phyloP scores from a whole-genome alignment of 73 alveolate genomes.

The Paramecium bursaria region DNA sequence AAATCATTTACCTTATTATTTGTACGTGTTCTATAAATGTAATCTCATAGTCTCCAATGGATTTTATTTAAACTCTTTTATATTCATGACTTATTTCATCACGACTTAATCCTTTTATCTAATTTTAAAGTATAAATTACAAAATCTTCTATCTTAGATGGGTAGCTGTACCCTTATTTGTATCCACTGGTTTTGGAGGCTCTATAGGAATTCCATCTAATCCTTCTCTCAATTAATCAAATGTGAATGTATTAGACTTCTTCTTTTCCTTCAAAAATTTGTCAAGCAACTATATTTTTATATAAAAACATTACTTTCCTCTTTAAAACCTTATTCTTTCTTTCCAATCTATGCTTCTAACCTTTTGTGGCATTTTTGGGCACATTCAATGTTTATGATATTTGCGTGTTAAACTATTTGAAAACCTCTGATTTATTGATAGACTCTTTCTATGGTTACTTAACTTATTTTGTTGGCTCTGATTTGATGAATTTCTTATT shows the following conservation, averaged over 20 bases:
- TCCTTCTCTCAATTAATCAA: conserved; percentile 5
- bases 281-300: neutral
- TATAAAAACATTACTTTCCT: neutral
- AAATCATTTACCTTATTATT: neutral
- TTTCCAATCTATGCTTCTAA: conserved; percentile 19
- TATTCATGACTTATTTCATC: conserved; percentile 25
- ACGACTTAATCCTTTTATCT: conserved; percentile 7
- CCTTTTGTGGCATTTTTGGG: conserved; percentile 36
- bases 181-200: neutral
- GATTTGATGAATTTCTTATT: too few species aligned
- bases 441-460: too few species aligned
- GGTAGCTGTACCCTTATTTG: conserved; percentile 12
- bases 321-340: conserved; percentile 8
- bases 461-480: too few species aligned
- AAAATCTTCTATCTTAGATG: conserved; percentile 24
- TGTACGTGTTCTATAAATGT: conserved; percentile 39
- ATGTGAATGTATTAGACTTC: conserved; percentile 7
- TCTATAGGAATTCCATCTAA: neutral
- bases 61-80: conserved; percentile 30
- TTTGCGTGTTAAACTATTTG: too few species aligned
- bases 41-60: conserved; percentile 37
- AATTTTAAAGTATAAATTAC: too few species aligned
- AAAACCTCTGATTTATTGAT: too few species aligned
- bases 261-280: conserved; percentile 14
- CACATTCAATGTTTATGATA: too few species aligned